phyloP scores from a whole-genome alignment of 1,139 yeast species.

The Magnusiomyces magnusii region DNA sequence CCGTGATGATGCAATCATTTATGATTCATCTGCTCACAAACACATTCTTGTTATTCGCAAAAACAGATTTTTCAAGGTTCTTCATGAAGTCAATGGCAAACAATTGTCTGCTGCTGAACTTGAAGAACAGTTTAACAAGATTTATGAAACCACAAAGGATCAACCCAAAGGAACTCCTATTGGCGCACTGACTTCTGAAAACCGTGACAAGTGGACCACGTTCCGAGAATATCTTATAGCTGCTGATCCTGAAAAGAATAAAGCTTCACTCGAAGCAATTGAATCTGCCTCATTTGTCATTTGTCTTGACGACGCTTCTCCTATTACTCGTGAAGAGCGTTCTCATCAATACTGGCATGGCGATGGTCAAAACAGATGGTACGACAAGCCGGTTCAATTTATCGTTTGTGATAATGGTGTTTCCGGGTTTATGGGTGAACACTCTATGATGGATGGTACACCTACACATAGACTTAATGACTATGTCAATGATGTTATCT shows the following conservation, averaged over 20 bases:
- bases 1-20: slow-evolving; percentile 29
- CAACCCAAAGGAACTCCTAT: slow-evolving; percentile 47
- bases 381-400: slow-evolving; percentile 87
- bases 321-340: slow-evolving; percentile 77
- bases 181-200: slow-evolving; percentile 75
- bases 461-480: slow-evolving; percentile 89
- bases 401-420: slow-evolving; percentile 75
- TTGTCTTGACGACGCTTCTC: slow-evolving; percentile 66
- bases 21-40: slow-evolving; percentile 50
- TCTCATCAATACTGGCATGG: slow-evolving; percentile 93
- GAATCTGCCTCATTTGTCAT: slow-evolving; percentile 77
- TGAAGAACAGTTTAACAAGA: slow-evolving; percentile 54
- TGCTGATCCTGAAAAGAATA: slow-evolving; percentile 45
- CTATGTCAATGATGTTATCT: slow-evolving; percentile 53
- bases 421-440: slow-evolving; percentile 94
- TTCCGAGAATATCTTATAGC: slow-evolving; percentile 52
- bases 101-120: slow-evolving; percentile 55
- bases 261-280: slow-evolving; percentile 55
- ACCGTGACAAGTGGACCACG: slow-evolving; percentile 75
- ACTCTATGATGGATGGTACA: slow-evolving; percentile 97
- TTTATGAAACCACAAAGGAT: slow-evolving; percentile 41
- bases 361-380: slow-evolving; percentile 82
- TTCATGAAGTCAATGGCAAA: slow-evolving; percentile 46
- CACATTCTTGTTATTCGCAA: slow-evolving; percentile 67
- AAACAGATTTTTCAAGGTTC: slow-evolving; percentile 76